A percentile compares a stretch with the other conserved stretches of the same genome.
phyloP scores from a whole-genome alignment of 805 yeast genomes.

The Cyberlindnera meyerae region DNA sequence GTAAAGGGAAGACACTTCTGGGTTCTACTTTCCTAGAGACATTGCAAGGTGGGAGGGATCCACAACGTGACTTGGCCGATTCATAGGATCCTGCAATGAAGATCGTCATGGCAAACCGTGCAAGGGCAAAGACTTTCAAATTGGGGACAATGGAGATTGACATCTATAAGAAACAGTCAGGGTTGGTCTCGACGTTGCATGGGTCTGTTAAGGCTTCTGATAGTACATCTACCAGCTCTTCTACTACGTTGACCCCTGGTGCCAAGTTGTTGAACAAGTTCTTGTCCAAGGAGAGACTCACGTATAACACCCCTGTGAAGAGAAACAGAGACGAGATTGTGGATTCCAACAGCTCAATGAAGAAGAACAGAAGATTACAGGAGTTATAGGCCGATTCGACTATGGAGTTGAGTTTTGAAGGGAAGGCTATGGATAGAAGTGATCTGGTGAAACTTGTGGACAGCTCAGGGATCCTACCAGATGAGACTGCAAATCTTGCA shows the following conservation, averaged over 20 bases:
- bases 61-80: background rate
- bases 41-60: background rate
- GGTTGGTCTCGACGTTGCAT: too few species aligned
- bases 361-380: conserved; percentile 24
- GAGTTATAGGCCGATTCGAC: conserved; percentile 20
- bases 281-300: conserved; percentile 7
- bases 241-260: background rate
- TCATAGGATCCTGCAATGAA: conserved; percentile 12
- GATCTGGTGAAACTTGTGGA: conserved; percentile 39
- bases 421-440: conserved; percentile 40
- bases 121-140: conserved; percentile 11
- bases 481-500: conserved; percentile 21
- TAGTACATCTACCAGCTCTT: background rate
- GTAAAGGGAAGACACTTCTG: conserved; percentile 4
- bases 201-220: too few species aligned
- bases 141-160: conserved; percentile 19
- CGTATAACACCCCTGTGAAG: conserved; percentile 20
- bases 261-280: conserved; percentile 9
- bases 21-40: conserved; percentile 13
- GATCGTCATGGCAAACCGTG: conserved; percentile 10
- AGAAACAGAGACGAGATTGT: conserved; percentile 27
- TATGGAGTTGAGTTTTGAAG: conserved; percentile 41
- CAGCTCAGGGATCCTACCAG: conserved; percentile 31
- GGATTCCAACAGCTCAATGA: conserved; percentile 21
- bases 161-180: conserved; percentile 5